phyloP scores from a whole-genome alignment of 2,329 filamentous ascomycete genomes.

The Trichoderma lentiforme region DNA sequence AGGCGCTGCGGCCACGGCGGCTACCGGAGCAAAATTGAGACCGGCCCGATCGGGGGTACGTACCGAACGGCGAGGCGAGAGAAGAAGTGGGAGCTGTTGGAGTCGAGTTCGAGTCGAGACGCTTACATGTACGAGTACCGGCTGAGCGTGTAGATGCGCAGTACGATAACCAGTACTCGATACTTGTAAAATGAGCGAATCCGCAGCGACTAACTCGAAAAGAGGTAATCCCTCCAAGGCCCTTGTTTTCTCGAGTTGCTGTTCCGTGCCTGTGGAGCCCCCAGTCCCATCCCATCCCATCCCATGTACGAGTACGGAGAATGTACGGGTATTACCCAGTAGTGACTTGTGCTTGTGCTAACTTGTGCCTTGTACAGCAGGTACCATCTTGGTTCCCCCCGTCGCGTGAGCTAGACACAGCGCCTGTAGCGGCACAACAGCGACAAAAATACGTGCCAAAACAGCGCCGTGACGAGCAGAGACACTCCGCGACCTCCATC shows the following conservation, averaged over 20 bases:
- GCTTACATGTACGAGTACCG: not conserved
- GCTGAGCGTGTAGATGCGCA: not conserved
- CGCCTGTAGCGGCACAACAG: not conserved
- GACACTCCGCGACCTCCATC: too few relatives aligned
- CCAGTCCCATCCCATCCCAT: not conserved
- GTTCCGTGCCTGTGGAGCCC: not conserved
- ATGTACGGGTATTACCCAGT: not conserved
- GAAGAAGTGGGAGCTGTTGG: not conserved
- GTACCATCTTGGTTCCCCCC: not conserved
- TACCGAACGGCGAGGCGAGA: not conserved
- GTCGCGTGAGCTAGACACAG: slow-evolving; percentile 9
- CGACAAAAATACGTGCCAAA: not conserved
- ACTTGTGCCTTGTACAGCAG: not conserved
- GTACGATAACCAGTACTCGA: not conserved
- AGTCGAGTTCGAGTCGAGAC: not conserved
- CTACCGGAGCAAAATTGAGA: slow-evolving; percentile 14
- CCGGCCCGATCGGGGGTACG: slow-evolving; percentile 14
- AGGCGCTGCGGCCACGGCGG: slow-evolving; percentile 10
- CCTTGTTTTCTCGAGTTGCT: not conserved
- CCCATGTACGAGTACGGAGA: not conserved
- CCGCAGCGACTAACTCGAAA: not conserved
- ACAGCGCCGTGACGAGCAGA: not conserved
- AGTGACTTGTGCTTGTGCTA: not conserved
- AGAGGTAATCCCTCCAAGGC: not conserved
- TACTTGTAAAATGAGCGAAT: not conserved